A percentile compares a stretch with the other conserved stretches of the same genome.
phyloP scores from a whole-genome alignment of 2,329 filamentous ascomycete species.

The Diaporthe sp. region DNA sequence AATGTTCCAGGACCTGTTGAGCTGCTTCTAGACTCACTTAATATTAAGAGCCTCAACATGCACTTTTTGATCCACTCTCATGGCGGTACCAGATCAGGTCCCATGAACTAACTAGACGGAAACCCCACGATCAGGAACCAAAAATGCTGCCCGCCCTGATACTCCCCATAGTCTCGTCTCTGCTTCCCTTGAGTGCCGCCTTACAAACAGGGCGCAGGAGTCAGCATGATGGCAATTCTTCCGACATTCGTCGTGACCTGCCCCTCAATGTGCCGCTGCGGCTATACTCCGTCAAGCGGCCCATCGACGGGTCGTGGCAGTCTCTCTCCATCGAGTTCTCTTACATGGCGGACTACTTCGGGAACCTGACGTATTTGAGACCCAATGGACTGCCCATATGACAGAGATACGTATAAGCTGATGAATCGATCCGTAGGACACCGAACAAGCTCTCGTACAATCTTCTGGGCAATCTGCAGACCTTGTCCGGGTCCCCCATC shows the following conservation, averaged over 20 bases:
- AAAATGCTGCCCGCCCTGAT: background rate
- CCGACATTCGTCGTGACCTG: background rate
- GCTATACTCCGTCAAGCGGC: background rate
- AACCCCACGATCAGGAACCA: background rate
- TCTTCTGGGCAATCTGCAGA: slow-evolving; percentile 15
- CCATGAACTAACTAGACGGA: background rate
- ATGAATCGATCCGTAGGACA: background rate
- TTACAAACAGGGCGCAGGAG: background rate
- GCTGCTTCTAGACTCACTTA: background rate
- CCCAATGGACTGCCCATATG: background rate
- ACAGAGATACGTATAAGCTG: background rate
- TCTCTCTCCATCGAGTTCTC: slow-evolving; percentile 26
- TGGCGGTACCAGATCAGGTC: background rate
- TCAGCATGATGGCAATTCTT: background rate
- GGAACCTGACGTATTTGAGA: slow-evolving; percentile 21
- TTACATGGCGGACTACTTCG: slow-evolving; percentile 24
- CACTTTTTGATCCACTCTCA: background rate
- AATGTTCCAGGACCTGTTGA: background rate
- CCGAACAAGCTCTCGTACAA: slow-evolving; percentile 21
- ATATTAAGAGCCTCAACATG: background rate
- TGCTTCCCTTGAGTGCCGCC: slow-evolving; percentile 37
- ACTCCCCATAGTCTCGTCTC: background rate
- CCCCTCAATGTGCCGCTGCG: background rate
- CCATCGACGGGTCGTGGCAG: slow-evolving; percentile 18
- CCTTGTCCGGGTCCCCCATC: background rate